Evolutionary conservation across 2,329 filamentous ascomycete genomes (phyloP).

Genomic region (Venturiaceae sp.): DNA sequence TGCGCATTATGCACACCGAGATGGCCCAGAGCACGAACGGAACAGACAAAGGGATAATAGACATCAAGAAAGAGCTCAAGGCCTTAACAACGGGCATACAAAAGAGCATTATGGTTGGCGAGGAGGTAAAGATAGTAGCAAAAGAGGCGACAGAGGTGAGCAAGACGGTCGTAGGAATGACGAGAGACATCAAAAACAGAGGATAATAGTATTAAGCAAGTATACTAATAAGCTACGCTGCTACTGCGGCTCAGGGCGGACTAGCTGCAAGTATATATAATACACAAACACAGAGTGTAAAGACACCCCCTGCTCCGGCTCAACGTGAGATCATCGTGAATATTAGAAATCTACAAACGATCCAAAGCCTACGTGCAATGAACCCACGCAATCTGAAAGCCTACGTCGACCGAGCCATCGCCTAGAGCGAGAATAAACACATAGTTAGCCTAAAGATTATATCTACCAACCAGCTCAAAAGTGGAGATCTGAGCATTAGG

Average conservation of each 20-base stretch:
- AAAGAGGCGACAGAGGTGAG: slow-evolving; percentile 11
- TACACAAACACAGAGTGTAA: slow-evolving; percentile 14
- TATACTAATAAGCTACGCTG: slow-evolving; percentile 10
- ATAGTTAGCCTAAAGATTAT: slow-evolving; percentile 13
- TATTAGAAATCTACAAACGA: slow-evolving; percentile 11
- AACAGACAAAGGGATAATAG: too few species aligned
- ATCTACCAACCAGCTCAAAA: slow-evolving; percentile 15
- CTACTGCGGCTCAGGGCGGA: slow-evolving; percentile 8
- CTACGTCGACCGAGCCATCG: slow-evolving; percentile 12
- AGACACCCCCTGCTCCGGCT: slow-evolving; percentile 9
- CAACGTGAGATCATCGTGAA: slow-evolving; percentile 14
- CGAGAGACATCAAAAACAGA: slow-evolving; percentile 10
- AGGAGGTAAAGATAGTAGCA: too few species aligned
- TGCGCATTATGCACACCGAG: too few species aligned
- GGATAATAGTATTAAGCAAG: slow-evolving; percentile 8
- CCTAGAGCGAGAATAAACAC: slow-evolving; percentile 14
- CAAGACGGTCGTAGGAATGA: slow-evolving; percentile 10
- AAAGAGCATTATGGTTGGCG: too few species aligned
- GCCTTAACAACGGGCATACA: too few species aligned
- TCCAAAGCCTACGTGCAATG: slow-evolving; percentile 13
- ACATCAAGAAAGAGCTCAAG: too few species aligned
- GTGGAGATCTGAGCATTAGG: slow-evolving; percentile 12
- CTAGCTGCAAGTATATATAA: slow-evolving; percentile 13
- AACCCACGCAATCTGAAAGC: too few species aligned
- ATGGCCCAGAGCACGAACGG: too few species aligned